A percentile compares a stretch with the other conserved stretches of the same genome.
phyloP scores from a whole-genome alignment of 176 grass and related monocot genomes.

The Musa itinerans region DNA sequence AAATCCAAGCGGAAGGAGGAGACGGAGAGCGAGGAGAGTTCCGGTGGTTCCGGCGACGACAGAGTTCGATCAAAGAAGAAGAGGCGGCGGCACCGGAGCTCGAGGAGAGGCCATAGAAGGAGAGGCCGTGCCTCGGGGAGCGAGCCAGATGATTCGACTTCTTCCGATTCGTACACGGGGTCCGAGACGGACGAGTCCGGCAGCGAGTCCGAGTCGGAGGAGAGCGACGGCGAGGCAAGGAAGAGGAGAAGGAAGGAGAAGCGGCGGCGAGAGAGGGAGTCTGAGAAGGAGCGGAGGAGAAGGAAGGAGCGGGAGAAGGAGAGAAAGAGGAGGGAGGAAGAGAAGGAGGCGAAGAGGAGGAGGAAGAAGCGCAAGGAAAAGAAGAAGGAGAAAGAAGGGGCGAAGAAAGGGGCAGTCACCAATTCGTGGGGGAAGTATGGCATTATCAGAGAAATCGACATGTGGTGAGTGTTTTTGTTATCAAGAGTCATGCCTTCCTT shows the following conservation, averaged over 20 bases:
- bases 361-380: constrained; percentile 30
- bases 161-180: constrained; percentile 46
- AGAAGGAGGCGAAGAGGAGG: constrained; percentile 14
- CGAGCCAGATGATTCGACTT: constrained; percentile 42
- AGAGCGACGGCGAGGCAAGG: constrained; percentile 44
- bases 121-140: constrained; percentile 30
- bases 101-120: constrained; percentile 15
- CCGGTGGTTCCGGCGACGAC: constrained; percentile 38
- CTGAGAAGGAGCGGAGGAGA: constrained; percentile 30
- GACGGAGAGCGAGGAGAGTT: constrained; percentile 26
- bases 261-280: constrained; percentile 36
- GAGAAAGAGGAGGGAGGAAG: constrained; percentile 16
- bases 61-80: constrained; percentile 47
- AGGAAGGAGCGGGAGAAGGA: constrained; percentile 30
- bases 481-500: not conserved
- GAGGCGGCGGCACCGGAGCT: constrained; percentile 33
- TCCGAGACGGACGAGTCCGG: constrained; percentile 24
- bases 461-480: constrained; percentile 60
- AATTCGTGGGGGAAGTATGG: constrained; percentile 95
- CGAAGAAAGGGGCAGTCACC: constrained; percentile 70
- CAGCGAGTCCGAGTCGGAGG: constrained; percentile 18
- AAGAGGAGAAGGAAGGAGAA: constrained; percentile 34
- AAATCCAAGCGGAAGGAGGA: constrained; percentile 44
- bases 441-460: constrained; percentile 78
- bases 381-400: constrained; percentile 46